These are phyloP conservation scores for Carex pumila DNA, from an alignment of 176 grass and related monocot species.

Conservation along the genomic window DNA sequence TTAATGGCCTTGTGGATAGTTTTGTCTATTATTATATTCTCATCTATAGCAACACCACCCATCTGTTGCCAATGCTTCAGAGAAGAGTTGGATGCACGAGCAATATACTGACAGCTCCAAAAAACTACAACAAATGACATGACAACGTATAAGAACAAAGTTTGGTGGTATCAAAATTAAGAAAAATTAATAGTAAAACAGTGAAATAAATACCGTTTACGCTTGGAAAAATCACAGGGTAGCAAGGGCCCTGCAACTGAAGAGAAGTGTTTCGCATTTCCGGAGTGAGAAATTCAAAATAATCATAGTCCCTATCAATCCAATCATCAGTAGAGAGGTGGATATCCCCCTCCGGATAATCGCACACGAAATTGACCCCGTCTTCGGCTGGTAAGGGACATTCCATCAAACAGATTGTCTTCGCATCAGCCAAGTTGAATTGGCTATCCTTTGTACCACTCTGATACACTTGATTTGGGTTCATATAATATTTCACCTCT, in stretches of 20 bases:
- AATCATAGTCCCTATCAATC: slow-evolving; percentile 96
- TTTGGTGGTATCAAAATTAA: background rate
- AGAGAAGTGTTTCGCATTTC: slow-evolving; percentile 93
- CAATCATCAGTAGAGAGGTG: slow-evolving; percentile 76
- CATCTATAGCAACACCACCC: slow-evolving; percentile 81
- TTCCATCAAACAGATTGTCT: slow-evolving; percentile 91
- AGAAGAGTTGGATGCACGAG: slow-evolving; percentile 81
- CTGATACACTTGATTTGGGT: slow-evolving; percentile 93
- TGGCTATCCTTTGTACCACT: slow-evolving; percentile 69
- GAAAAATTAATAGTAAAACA: background rate
- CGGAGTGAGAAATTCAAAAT: slow-evolving; percentile 83
- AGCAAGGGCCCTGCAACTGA: slow-evolving; percentile 93
- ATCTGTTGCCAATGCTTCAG: slow-evolving; percentile 88
- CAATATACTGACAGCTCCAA: slow-evolving; percentile 97
- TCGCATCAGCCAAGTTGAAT: slow-evolving; percentile 67
- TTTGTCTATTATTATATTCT: slow-evolving; percentile 93
- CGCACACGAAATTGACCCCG: slow-evolving; percentile 77
- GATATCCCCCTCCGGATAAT: slow-evolving; percentile 91
- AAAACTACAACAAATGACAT: slow-evolving; percentile 47
- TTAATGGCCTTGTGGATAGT: slow-evolving; percentile 81
- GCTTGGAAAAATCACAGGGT: slow-evolving; percentile 94
- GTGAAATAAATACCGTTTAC: slow-evolving; percentile 50
- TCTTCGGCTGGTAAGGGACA: slow-evolving; percentile 66
- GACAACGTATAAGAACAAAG: background rate
- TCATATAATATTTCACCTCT: slow-evolving; percentile 79